Base-by-base conservation (phyloP, 2,329 filamentous ascomycete genomes). In the Seiridium unicorne region DNA sequence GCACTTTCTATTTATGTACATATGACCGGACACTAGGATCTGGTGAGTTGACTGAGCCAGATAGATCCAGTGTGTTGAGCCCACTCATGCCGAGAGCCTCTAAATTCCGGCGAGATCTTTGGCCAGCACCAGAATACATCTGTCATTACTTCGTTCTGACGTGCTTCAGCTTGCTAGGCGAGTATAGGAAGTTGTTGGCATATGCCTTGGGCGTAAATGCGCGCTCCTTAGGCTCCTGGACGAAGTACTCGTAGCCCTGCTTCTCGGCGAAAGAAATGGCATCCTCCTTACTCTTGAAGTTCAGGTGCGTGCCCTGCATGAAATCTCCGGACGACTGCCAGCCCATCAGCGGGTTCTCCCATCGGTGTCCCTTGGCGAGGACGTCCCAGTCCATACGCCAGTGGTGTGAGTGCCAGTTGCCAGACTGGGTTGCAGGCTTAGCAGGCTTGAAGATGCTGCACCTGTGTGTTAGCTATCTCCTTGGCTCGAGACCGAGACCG, bases 381-480 rank as follows among this genome's bases (percentile, higher is more conserved):
- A 96, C 87, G 74, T 99, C 95, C 95, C 95, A 99, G 76, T 99
- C 95, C 93, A 99, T 96, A 55, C 93, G 89, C 95, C 95, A 99
- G 71, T 90, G 86, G 73, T 91, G 87, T 59, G 85, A 81, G 73
- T 91, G 88, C 90, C 92, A 97, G 69, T 87, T 85, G 65, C 95
- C 94, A 40, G 94, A 98, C 78, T 99, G 95, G 48, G 94, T 97
- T 42, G 95, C 94, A n/a, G 95, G 88, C 80, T 99, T 99, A 60
- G 91, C 74, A 55, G 93, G 92, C 70, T 90, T 88, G 82, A 91
- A 98, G 77, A 99, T 99, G 72, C 94, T 98, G 72, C 61, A 44
- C 26, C 5, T 34, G 34, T 34, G 34, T 8, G 46, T 63, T 38
- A 64, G 60, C 38, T 5, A 26, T 44, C 11, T 9, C 5, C 38